Conservation (phyloP, 73 alveolate genomes). For the Urostyla sp. region DNA sequence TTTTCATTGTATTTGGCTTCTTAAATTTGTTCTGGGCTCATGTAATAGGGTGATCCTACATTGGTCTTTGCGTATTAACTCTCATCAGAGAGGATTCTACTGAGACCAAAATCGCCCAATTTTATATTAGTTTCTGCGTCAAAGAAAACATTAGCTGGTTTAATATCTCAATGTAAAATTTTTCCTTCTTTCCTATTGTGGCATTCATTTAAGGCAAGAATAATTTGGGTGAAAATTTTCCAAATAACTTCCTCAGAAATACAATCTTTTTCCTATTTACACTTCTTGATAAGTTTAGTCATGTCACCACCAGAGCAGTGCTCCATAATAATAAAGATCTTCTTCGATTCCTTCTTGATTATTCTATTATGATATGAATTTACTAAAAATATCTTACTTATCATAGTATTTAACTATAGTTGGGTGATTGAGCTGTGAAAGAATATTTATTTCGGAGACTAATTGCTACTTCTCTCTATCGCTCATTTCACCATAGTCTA, state of each 20-base stretch:
- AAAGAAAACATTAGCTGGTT: constrained; percentile 69
- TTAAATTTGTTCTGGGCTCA: constrained; percentile 90
- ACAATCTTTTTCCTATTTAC: constrained; percentile 85
- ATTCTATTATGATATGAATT: constrained; percentile 90
- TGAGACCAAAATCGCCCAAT: constrained; percentile 93
- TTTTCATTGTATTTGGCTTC: constrained; percentile 79
- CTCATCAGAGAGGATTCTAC: constrained; percentile 74
- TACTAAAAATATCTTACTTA: constrained; percentile 60
- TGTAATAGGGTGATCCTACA: constrained; percentile 91
- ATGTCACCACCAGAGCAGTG: constrained; percentile 96
- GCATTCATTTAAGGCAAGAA: constrained; percentile 93
- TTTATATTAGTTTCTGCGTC: constrained; percentile 86
- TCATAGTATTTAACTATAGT: constrained; percentile 95
- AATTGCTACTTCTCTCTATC: constrained; percentile 91
- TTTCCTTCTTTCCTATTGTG: constrained; percentile 92
- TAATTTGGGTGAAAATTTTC: constrained; percentile 94
- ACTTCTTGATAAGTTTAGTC: constrained; percentile 88
- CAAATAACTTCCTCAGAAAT: constrained; percentile 96
- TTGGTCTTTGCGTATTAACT: constrained; percentile 70
- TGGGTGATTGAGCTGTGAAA: constrained; percentile 94
- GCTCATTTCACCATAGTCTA: constrained; percentile 89
- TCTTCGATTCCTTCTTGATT: constrained; percentile 87
- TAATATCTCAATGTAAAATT: constrained; percentile 65
- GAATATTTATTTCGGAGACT: constrained; percentile 93
- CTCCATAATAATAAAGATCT: constrained; percentile 94